A percentile compares a stretch with the other conserved stretches of the same genome.
phyloP scores from a whole-genome alignment of 1,284 basidiomycete genomes.

The Austroboletus niveus region DNA sequence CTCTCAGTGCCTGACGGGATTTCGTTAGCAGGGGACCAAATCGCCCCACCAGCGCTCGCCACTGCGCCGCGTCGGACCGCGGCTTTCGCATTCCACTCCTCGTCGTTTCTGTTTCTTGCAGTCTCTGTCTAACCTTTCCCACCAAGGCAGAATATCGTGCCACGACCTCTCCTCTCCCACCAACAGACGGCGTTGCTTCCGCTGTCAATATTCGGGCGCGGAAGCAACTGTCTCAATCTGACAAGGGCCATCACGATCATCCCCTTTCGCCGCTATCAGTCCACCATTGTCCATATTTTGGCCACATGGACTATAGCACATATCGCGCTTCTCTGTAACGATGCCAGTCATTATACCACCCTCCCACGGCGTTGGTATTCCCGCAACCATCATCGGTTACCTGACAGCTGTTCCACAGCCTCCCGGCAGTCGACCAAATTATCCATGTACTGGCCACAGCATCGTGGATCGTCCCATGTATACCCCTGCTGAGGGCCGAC shows the following conservation, averaged over 20 bases:
- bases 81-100: background rate
- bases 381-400: background rate
- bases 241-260: background rate
- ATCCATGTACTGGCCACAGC: no score
- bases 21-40: background rate
- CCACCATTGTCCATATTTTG: background rate
- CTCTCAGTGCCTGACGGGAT: conserved; percentile 1
- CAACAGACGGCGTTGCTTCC: no score
- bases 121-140: background rate
- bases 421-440: background rate
- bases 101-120: no score
- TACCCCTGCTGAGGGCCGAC: no score
- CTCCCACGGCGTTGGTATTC: background rate
- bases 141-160: background rate
- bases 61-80: background rate
- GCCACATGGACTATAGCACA: background rate
- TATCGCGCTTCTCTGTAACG: background rate
- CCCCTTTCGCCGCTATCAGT: background rate
- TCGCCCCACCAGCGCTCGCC: background rate
- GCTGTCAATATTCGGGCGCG: no score
- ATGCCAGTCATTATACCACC: background rate
- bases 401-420: background rate
- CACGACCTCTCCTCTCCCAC: background rate
- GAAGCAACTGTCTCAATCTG: background rate
- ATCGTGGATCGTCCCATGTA: no score